Conservation (phyloP, 2,329 filamentous ascomycete species). For the Trichoderma afroharzianum region DNA sequence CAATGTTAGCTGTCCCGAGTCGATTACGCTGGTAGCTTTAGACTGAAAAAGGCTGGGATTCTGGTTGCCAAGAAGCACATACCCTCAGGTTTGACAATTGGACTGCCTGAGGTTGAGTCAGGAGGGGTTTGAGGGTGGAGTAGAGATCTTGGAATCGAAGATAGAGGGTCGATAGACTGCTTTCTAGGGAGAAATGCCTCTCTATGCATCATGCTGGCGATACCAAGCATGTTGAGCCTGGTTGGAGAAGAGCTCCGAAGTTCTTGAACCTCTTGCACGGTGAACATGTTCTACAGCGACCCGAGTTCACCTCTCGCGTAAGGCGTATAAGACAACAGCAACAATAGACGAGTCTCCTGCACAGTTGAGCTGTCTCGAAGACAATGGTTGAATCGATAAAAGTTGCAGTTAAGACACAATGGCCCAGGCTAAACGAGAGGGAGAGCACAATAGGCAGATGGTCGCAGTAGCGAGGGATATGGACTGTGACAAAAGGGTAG, state of each 20-base stretch:
- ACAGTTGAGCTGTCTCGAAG: slow-evolving; percentile 1
- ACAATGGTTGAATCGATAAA: slow-evolving; percentile 6
- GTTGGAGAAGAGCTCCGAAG: slow-evolving; percentile 18
- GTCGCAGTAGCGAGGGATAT: slow-evolving; percentile 27
- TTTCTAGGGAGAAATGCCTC: slow-evolving; percentile 21
- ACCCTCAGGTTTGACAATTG: slow-evolving; percentile 33
- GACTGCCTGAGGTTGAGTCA: slow-evolving; percentile 34
- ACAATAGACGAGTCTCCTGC: background rate
- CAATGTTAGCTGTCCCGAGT: slow-evolving; percentile 10
- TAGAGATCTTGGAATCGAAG: slow-evolving; percentile 20
- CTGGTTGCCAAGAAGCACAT: slow-evolving; percentile 13
- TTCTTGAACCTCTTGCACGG: slow-evolving; percentile 17
- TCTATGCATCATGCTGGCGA: slow-evolving; percentile 21
- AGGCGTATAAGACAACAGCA: slow-evolving; percentile 20
- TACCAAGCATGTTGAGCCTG: slow-evolving; percentile 22
- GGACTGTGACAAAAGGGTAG: slow-evolving; percentile 19
- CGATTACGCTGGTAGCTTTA: background rate
- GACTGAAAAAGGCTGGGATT: background rate
- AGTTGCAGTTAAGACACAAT: slow-evolving; percentile 10
- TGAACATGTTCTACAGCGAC: slow-evolving; percentile 16
- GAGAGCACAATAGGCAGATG: slow-evolving; percentile 23
- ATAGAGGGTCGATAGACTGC: slow-evolving; percentile 24
- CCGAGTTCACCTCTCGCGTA: background rate
- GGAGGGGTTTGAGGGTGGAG: slow-evolving; percentile 29
- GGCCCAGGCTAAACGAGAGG: slow-evolving; percentile 17